Percentiles rank a stretch among this genome's conserved stretches.
Evolutionary conservation across 2,329 filamentous ascomycete species (phyloP).

Genomic region (Scedosporium apiospermum): DNA sequence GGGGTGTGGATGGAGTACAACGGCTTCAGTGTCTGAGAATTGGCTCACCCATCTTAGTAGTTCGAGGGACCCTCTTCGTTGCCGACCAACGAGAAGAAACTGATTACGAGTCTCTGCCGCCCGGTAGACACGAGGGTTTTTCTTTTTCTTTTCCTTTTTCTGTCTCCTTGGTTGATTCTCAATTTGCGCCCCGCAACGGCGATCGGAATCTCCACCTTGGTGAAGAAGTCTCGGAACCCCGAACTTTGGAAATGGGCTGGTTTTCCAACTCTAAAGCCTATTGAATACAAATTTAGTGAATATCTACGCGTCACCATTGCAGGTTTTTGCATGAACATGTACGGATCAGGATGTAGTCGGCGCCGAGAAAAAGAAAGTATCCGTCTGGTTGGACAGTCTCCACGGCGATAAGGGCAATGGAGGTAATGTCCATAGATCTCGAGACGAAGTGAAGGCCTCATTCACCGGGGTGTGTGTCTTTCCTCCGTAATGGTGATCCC

Average conservation of each 20-base stretch:
- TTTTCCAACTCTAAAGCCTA: background rate
- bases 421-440: background rate
- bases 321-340: background rate
- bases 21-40: background rate
- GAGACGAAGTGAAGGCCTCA: background rate
- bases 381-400: background rate
- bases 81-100: background rate
- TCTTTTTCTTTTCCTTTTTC: background rate
- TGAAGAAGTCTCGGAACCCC: slow-evolving; percentile 1
- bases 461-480: background rate
- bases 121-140: no score
- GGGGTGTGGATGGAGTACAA: background rate
- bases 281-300: no score
- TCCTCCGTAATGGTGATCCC: background rate
- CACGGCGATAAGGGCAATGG: background rate
- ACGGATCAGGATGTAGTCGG: background rate
- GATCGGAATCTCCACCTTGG: background rate
- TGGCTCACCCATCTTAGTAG: background rate
- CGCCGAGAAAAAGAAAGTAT: background rate
- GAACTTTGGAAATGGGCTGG: background rate
- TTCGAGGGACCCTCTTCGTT: background rate
- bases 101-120: background rate
- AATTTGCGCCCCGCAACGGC: background rate
- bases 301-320: no score
- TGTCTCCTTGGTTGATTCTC: background rate